Evolutionary conservation across 371 early-diverging fungal genomes (phyloP).

Genomic region (Rhizopus arrhizus): DNA sequence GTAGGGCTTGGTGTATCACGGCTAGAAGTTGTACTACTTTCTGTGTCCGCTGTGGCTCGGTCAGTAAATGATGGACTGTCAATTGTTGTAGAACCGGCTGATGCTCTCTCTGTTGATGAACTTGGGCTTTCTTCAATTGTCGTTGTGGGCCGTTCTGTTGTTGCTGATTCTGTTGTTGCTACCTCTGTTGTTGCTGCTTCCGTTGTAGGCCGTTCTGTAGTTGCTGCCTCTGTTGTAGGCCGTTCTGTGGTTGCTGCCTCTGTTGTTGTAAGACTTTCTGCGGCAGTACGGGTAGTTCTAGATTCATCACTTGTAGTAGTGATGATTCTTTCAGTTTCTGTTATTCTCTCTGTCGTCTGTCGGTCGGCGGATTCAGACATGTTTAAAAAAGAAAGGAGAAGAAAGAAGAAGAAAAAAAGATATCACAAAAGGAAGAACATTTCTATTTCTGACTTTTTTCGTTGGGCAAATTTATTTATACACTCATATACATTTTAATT

Average conservation of each 20-base stretch:
- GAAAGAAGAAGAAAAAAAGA: background rate
- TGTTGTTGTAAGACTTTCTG: background rate
- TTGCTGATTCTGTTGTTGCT: background rate
- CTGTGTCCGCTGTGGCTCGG: too few species aligned
- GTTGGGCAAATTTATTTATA: too few species aligned
- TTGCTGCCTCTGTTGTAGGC: constrained; percentile 7
- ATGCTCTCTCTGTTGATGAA: background rate
- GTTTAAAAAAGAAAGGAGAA: background rate
- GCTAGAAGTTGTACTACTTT: too few species aligned
- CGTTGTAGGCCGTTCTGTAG: constrained; percentile 6
- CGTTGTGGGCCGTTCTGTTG: background rate
- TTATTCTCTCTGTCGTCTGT: background rate
- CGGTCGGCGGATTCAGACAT: background rate
- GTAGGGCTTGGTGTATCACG: too few species aligned
- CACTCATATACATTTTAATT: constrained; percentile 2
- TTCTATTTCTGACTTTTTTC: too few species aligned
- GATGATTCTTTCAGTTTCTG: background rate
- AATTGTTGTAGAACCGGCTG: background rate
- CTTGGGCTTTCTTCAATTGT: too few species aligned
- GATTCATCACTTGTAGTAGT: too few species aligned
- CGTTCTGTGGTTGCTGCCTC: background rate
- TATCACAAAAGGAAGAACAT: background rate
- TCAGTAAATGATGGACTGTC: background rate
- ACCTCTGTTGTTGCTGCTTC: background rate
- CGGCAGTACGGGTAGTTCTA: background rate